Evolutionary conservation across 768 basidiomycete species (phyloP).

Genomic region (Lentinula raphanica): DNA sequence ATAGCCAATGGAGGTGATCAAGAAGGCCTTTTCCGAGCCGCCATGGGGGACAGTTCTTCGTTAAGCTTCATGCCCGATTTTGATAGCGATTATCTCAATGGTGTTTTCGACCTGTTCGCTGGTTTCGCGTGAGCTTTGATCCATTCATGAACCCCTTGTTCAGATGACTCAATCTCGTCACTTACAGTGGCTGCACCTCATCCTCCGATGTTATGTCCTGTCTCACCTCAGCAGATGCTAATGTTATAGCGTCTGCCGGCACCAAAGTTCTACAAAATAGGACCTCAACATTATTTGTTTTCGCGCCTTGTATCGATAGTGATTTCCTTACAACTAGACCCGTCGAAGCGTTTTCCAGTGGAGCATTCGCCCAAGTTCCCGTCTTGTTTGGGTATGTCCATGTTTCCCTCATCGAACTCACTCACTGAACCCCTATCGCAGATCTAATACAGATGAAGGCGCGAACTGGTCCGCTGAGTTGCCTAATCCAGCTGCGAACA

Average conservation of each 20-base stretch:
- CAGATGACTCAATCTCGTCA: constrained; percentile 5
- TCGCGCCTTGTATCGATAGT: constrained; percentile 34
- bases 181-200: constrained; percentile 20
- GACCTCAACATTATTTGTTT: constrained; percentile 29
- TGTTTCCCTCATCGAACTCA: neutral
- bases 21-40: constrained; percentile 33
- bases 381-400: constrained; percentile 32
- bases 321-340: constrained; percentile 29
- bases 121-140: constrained; percentile 26
- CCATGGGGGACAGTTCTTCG: constrained; percentile 41
- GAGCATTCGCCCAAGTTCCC: constrained; percentile 33
- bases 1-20: constrained; percentile 33
- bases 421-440: neutral
- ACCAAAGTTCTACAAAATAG: constrained; percentile 24
- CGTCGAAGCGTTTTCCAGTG: constrained; percentile 33
- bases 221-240: constrained; percentile 24
- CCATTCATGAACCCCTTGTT: neutral
- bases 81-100: constrained; percentile 28
- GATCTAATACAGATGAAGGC: constrained; percentile 40
- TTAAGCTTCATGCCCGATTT: constrained; percentile 30
- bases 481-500: constrained; percentile 31
- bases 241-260: constrained; percentile 28
- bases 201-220: constrained; percentile 24
- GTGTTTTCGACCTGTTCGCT: constrained; percentile 30
- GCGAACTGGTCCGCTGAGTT: constrained; percentile 33